Percentiles rank a stretch among this genome's conserved stretches.
Conservation (phyloP, 2,329 filamentous ascomycete species). For the Aureobasidium leucospermi region DNA sequence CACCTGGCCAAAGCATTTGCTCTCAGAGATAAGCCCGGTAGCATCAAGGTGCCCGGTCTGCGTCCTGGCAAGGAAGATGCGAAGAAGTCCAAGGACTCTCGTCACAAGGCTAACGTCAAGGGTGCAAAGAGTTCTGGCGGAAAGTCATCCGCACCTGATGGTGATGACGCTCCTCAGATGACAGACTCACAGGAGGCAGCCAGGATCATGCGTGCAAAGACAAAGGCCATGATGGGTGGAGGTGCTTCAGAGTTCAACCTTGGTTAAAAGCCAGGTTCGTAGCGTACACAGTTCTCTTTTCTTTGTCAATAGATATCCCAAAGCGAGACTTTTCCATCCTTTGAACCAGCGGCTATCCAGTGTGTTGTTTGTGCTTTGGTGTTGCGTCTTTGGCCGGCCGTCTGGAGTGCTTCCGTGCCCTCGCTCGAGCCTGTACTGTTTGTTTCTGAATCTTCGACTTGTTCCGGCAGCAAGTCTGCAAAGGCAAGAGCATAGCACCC, state of each 20-base stretch:
- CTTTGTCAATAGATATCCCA: slow-evolving; percentile 73
- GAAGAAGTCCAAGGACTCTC: slow-evolving; percentile 39
- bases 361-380: slow-evolving; percentile 63
- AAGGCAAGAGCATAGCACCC: slow-evolving; percentile 81
- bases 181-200: slow-evolving; percentile 40
- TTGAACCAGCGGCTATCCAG: slow-evolving; percentile 85
- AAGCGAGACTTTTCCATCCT: slow-evolving; percentile 89
- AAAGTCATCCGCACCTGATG: slow-evolving; percentile 22
- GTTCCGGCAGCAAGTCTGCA: slow-evolving; percentile 34
- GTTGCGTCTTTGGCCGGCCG: slow-evolving; percentile 48
- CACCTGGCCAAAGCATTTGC: slow-evolving; percentile 93
- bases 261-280: slow-evolving; percentile 30
- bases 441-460: not conserved
- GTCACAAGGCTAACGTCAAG: slow-evolving; percentile 26
- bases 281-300: not conserved
- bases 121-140: slow-evolving; percentile 26
- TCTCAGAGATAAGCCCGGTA: slow-evolving; percentile 77
- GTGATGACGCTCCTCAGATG: slow-evolving; percentile 20
- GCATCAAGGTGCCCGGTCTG: slow-evolving; percentile 54
- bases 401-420: not conserved
- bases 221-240: slow-evolving; percentile 38
- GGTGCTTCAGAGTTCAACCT: slow-evolving; percentile 53
- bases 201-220: slow-evolving; percentile 47
- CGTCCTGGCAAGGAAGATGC: slow-evolving; percentile 41
- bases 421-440: not conserved